A percentile compares a stretch with the other conserved stretches of the same genome.
Evolutionary conservation across 352 stramenopile species (phyloP).

Genomic region (Globisporangium ultimum): DNA sequence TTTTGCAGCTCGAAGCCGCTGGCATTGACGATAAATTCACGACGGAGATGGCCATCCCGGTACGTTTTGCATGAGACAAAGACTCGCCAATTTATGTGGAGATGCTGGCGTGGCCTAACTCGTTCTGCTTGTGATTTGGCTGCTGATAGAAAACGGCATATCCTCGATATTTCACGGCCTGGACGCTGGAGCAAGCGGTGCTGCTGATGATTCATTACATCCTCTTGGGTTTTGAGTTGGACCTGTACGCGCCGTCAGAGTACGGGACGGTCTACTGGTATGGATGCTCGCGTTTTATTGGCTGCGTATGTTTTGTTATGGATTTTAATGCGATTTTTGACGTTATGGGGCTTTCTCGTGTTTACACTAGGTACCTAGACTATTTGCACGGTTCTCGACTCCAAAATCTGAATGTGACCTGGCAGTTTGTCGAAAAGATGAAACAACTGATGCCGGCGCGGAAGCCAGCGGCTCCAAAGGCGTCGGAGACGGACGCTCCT

Average conservation of each 20-base stretch:
- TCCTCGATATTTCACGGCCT: conserved; percentile 80
- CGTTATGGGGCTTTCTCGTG: not conserved
- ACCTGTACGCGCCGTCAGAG: conserved; percentile 73
- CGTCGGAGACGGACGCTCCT: not conserved
- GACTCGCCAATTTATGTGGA: not conserved
- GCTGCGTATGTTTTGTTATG: not conserved
- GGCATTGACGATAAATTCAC: conserved; percentile 79
- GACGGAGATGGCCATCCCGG: conserved; percentile 78
- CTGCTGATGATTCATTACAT: conserved; percentile 82
- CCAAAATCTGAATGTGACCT: conserved; percentile 78
- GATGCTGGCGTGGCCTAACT: not conserved
- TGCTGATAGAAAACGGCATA: conserved; percentile 57
- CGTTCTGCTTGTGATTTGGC: not conserved
- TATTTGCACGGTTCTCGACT: conserved; percentile 81
- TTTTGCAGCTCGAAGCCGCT: conserved; percentile 68
- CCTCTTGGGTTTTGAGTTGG: conserved; percentile 66
- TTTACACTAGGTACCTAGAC: conserved; percentile 63
- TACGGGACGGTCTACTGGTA: conserved; percentile 78
- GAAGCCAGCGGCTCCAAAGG: conserved; percentile 9
- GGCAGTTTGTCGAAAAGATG: conserved; percentile 82
- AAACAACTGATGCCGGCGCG: conserved; percentile 48
- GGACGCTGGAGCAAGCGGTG: conserved; percentile 71
- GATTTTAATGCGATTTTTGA: not conserved
- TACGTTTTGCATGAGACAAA: conserved; percentile 21
- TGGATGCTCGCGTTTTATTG: not conserved